Conservation (phyloP, 768 basidiomycete species). For the Suillus ampliporus region DNA sequence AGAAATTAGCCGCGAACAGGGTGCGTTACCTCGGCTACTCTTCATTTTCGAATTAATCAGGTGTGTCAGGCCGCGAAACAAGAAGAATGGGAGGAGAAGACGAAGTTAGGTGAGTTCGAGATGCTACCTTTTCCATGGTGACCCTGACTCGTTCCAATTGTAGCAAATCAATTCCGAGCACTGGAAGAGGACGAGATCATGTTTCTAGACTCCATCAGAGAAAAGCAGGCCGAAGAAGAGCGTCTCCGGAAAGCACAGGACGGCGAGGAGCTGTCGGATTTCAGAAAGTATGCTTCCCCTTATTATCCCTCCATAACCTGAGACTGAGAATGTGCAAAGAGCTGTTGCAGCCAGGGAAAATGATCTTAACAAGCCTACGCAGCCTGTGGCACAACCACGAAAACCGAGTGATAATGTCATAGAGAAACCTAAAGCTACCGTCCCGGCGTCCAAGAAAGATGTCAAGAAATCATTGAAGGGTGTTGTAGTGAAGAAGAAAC, state of each 20-base stretch:
- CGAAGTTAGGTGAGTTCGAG: slow-evolving; percentile 61
- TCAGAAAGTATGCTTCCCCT: slow-evolving; percentile 66
- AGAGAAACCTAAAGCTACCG: slow-evolving; percentile 35
- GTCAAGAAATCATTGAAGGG: slow-evolving; percentile 74
- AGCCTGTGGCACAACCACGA: slow-evolving; percentile 39
- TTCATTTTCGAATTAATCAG: slow-evolving; percentile 15
- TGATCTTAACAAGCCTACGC: slow-evolving; percentile 48
- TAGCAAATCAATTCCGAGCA: slow-evolving; percentile 89
- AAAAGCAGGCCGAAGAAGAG: slow-evolving; percentile 79
- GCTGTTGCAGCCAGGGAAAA: slow-evolving; percentile 74
- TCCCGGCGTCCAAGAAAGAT: slow-evolving; percentile 60
- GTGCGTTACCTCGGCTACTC: slow-evolving; percentile 44
- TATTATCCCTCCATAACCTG: slow-evolving; percentile 5
- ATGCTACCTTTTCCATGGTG: slow-evolving; percentile 1
- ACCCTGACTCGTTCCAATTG: slow-evolving; percentile 17
- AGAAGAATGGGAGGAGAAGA: slow-evolving; percentile 93
- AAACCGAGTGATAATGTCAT: slow-evolving; percentile 32
- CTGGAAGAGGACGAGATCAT: slow-evolving; percentile 90
- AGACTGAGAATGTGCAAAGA: slow-evolving; percentile 38
- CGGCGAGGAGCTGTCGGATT: slow-evolving; percentile 77
- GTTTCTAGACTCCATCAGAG: slow-evolving; percentile 83
- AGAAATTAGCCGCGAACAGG: slow-evolving; percentile 93
- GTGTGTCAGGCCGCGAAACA: slow-evolving; percentile 76
- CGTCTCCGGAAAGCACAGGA: slow-evolving; percentile 74
- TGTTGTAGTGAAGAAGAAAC: slow-evolving; percentile 79